Conservation (phyloP, 805 yeast genomes). For the Jamesozyma rosinii region DNA sequence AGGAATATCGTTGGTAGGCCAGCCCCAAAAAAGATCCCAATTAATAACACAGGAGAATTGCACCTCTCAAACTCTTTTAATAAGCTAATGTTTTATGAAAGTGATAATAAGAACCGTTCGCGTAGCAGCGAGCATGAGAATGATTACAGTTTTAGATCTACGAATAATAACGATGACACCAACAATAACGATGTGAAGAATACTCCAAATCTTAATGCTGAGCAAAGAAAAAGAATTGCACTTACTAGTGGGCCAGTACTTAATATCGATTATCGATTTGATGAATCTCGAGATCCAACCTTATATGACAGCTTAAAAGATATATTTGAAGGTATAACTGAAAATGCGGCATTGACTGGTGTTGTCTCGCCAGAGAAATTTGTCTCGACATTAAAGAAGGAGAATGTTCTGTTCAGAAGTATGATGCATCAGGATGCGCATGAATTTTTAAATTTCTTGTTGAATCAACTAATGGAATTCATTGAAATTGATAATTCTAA, state of each 20-base stretch:
- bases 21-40: not conserved
- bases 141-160: not conserved
- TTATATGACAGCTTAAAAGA: conserved; percentile 69
- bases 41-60: not conserved
- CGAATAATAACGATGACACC: not conserved
- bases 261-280: conserved; percentile 57
- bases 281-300: conserved; percentile 31
- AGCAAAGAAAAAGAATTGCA: conserved; percentile 73
- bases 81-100: not conserved
- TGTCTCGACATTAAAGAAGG: conserved; percentile 65
- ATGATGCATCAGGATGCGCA: conserved; percentile 98
- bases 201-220: conserved; percentile 33
- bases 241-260: conserved; percentile 71
- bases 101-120: not conserved
- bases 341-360: conserved; percentile 59
- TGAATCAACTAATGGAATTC: conserved; percentile 60
- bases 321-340: conserved; percentile 72
- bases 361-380: conserved; percentile 75
- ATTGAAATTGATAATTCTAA: conserved; percentile 24
- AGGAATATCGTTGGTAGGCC: conserved; percentile 1
- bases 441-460: conserved; percentile 79
- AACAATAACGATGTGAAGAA: not conserved
- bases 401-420: conserved; percentile 77
- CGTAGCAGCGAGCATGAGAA: not conserved
- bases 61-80: not conserved